These are phyloP conservation scores for Penicillium aurantiogriseum DNA, from an alignment of 2,329 filamentous ascomycete species.

Conservation along the genomic window DNA sequence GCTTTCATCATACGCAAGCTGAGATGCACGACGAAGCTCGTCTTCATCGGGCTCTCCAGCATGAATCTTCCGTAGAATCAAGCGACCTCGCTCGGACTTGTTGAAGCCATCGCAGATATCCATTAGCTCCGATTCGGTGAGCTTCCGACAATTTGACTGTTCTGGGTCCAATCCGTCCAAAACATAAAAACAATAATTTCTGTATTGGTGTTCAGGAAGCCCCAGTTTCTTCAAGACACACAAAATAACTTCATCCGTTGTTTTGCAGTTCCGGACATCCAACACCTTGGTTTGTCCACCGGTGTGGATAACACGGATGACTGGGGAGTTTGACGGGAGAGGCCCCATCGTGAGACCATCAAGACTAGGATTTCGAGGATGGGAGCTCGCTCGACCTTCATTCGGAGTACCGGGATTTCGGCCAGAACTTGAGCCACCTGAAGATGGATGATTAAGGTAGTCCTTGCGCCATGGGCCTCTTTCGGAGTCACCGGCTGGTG, in stretches of 20 bases:
- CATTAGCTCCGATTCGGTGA: conserved; percentile 85
- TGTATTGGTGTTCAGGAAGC: conserved; percentile 83
- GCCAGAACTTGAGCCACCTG: conserved; percentile 53
- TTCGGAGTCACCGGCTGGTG: conserved; percentile 48
- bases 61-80: conserved; percentile 91
- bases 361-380: conserved; percentile 78
- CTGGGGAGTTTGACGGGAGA: conserved; percentile 78
- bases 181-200: conserved; percentile 97
- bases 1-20: conserved; percentile 84
- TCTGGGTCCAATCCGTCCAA: conserved; percentile 82
- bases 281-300: conserved; percentile 90
- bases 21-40: conserved; percentile 82
- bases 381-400: conserved; percentile 64
- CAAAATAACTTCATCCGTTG: conserved; percentile 87
- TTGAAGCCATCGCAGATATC: conserved; percentile 84
- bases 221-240: conserved; percentile 85
- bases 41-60: conserved; percentile 83
- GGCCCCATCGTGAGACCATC: conserved; percentile 84
- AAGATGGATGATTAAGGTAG: conserved; percentile 57
- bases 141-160: conserved; percentile 73
- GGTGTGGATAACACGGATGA: conserved; percentile 91
- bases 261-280: conserved; percentile 87
- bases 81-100: conserved; percentile 79
- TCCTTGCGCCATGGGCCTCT: conserved; percentile 51
- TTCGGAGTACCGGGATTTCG: conserved; percentile 61